Conservation (phyloP, 441 rosid species). For the Adansonia grandidieri region DNA sequence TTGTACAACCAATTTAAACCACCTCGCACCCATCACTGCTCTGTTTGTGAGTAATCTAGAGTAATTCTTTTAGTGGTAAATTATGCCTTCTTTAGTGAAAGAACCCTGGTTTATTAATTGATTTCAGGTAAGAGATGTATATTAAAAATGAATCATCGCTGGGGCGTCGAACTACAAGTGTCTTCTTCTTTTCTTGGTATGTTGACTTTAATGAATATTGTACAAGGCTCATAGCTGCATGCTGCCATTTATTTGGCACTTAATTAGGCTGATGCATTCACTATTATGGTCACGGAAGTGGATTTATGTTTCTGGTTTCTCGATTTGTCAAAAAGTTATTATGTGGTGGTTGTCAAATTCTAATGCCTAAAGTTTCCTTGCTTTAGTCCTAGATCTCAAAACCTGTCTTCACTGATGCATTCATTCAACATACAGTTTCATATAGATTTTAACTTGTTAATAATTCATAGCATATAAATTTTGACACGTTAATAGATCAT, state of each 20-base stretch:
- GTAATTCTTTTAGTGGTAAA: background rate
- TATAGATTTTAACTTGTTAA: too few species aligned
- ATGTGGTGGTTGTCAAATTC: background rate
- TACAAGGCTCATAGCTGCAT: background rate
- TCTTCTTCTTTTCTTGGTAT: constrained; percentile 93
- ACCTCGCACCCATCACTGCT: constrained; percentile 93
- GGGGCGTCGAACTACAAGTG: constrained; percentile 92
- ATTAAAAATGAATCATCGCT: constrained; percentile 93
- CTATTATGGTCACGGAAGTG: background rate
- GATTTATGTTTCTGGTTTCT: constrained; percentile 1
- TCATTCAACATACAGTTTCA: too few species aligned
- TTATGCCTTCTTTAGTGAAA: constrained; percentile 1
- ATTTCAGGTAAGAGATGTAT: constrained; percentile 80
- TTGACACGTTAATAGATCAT: too few species aligned
- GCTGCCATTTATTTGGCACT: background rate
- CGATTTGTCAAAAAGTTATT: background rate
- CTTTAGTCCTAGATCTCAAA: too few species aligned
- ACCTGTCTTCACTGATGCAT: too few species aligned
- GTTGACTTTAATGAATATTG: constrained; percentile 24
- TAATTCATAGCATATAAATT: too few species aligned
- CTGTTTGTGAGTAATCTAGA: constrained; percentile 72
- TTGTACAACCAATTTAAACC: constrained; percentile 78
- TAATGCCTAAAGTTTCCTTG: constrained; percentile 7
- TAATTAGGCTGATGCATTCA: background rate
- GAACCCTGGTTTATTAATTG: constrained; percentile 27